Conservation (phyloP, 2,329 filamentous ascomycete species). For the Aspergillus amoenus region DNA sequence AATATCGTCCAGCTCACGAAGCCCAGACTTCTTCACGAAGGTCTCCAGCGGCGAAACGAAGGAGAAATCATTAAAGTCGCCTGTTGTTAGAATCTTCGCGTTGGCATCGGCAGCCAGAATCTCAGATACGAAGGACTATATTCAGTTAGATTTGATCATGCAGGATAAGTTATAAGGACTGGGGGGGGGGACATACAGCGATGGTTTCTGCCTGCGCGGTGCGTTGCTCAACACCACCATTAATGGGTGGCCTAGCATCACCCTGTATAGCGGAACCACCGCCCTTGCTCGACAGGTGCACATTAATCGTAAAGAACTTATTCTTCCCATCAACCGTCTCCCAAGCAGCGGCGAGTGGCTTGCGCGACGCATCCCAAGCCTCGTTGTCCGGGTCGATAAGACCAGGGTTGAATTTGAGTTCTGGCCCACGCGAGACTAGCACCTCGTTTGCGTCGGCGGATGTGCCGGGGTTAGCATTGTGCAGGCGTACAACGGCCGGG, state of each 20-base stretch:
- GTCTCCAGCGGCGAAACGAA: slow-evolving; percentile 60
- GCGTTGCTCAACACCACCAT: slow-evolving; percentile 61
- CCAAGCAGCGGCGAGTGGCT: slow-evolving; percentile 68
- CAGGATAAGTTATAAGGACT: neutral
- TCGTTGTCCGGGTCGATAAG: slow-evolving; percentile 62
- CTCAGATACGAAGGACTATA: slow-evolving; percentile 53
- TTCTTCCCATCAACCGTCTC: slow-evolving; percentile 54
- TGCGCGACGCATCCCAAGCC: slow-evolving; percentile 63
- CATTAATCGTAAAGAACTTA: slow-evolving; percentile 70
- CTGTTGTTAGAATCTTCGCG: slow-evolving; percentile 60
- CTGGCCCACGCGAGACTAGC: slow-evolving; percentile 48
- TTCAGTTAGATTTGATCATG: neutral
- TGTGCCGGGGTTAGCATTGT: slow-evolving; percentile 57
- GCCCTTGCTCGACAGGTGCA: slow-evolving; percentile 67
- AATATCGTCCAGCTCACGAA: slow-evolving; percentile 63
- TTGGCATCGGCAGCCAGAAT: slow-evolving; percentile 58
- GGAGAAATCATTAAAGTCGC: slow-evolving; percentile 73
- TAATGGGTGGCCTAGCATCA: slow-evolving; percentile 65
- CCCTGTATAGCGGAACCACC: slow-evolving; percentile 65
- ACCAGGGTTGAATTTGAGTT: slow-evolving; percentile 68
- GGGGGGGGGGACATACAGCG: slow-evolving; percentile 45
- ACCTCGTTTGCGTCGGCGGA: slow-evolving; percentile 58
- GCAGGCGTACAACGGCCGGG: slow-evolving; percentile 58
- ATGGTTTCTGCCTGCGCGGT: slow-evolving; percentile 58
- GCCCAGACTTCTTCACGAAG: slow-evolving; percentile 55